Conservation (phyloP, 2,329 filamentous ascomycete genomes). For the Whalleya microplaca region DNA sequence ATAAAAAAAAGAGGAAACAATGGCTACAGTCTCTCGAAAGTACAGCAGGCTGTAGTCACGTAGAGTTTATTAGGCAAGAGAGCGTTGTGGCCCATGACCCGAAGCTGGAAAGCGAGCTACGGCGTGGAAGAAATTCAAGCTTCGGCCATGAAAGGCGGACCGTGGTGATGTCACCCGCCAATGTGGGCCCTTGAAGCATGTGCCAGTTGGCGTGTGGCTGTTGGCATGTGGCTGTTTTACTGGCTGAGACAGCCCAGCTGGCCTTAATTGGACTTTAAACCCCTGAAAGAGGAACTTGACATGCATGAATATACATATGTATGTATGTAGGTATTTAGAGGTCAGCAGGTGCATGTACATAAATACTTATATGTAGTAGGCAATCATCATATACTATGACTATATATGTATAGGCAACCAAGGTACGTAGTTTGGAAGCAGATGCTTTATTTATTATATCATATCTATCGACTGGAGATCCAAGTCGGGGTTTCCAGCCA, state of each 20-base stretch:
- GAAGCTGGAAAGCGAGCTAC: neutral
- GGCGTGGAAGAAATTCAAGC: conserved; percentile 7
- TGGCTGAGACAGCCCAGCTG: neutral
- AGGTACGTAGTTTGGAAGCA: neutral
- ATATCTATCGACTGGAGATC: neutral
- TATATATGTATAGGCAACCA: neutral
- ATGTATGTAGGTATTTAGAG: too few species aligned
- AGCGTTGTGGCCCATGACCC: neutral
- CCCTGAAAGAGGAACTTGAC: too few species aligned
- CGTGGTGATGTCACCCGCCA: conserved; percentile 26
- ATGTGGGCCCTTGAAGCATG: conserved; percentile 17
- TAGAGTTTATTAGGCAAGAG: neutral
- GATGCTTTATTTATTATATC: neutral
- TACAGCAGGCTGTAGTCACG: too few species aligned
- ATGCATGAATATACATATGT: too few species aligned
- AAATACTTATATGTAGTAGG: neutral
- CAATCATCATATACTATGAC: neutral
- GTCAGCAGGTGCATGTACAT: too few species aligned
- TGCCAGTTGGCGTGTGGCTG: conserved; percentile 22
- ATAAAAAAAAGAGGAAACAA: too few species aligned
- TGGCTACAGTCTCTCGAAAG: too few species aligned
- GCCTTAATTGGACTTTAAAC: neutral
- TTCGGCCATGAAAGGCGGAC: conserved; percentile 5
- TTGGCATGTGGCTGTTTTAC: conserved; percentile 14
- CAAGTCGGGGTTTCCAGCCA: neutral